These are phyloP conservation scores for Puccinia coronata DNA, from an alignment of 1,284 basidiomycete species.

Conservation along the genomic window DNA sequence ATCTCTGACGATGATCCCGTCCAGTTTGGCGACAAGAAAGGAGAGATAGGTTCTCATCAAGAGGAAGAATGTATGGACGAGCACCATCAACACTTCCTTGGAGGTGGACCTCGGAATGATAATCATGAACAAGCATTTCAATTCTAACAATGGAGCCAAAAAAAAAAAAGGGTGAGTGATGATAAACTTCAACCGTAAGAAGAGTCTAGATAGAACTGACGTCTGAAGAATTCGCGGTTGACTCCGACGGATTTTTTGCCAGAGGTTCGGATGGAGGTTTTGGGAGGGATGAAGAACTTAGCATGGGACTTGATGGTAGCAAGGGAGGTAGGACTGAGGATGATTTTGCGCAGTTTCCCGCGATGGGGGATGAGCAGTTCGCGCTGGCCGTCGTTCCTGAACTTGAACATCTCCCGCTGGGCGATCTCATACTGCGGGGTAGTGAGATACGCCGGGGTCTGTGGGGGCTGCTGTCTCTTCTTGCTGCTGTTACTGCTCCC, in stretches of 20 bases:
- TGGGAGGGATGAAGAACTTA: slow-evolving; percentile 29
- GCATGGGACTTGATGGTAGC: slow-evolving; percentile 24
- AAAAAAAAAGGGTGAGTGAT: slow-evolving; percentile 11
- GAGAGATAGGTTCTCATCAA: slow-evolving; percentile 82
- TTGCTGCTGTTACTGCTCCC: background rate
- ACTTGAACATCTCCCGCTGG: slow-evolving; percentile 49
- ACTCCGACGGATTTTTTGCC: slow-evolving; percentile 64
- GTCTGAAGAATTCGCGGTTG: slow-evolving; percentile 75
- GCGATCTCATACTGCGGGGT: slow-evolving; percentile 50
- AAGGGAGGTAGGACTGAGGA: slow-evolving; percentile 13
- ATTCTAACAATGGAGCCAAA: slow-evolving; percentile 59
- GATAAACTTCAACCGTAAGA: background rate
- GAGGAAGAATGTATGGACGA: slow-evolving; percentile 82
- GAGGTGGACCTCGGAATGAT: slow-evolving; percentile 69
- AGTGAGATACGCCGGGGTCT: slow-evolving; percentile 35
- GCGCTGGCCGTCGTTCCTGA: slow-evolving; percentile 4
- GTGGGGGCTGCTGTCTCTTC: slow-evolving; percentile 7
- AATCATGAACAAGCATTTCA: slow-evolving; percentile 73
- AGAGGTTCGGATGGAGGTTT: slow-evolving; percentile 27
- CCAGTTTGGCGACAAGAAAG: slow-evolving; percentile 81
- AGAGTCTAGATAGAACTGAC: slow-evolving; percentile 50
- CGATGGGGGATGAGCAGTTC: slow-evolving; percentile 49
- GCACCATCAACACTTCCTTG: slow-evolving; percentile 75
- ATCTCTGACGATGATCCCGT: slow-evolving; percentile 85
- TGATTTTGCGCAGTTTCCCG: slow-evolving; percentile 46